A percentile compares a stretch with the other conserved stretches of the same genome.
Evolutionary conservation across 306 rosid genomes (phyloP).

Genomic region (Begonia peltatifolia): DNA sequence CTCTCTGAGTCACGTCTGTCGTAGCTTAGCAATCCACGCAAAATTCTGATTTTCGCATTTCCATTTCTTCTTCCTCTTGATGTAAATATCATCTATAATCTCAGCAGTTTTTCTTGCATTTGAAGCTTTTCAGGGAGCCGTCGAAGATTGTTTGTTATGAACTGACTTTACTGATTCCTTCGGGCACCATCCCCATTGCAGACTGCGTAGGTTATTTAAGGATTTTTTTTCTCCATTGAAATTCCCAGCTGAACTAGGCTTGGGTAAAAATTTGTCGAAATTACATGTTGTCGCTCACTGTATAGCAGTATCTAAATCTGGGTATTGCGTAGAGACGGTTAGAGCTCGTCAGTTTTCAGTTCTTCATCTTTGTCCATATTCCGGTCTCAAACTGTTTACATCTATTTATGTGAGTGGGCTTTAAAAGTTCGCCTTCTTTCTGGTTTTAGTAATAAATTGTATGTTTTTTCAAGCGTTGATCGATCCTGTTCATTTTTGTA

Average conservation of each 20-base stretch:
- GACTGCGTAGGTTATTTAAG: neutral
- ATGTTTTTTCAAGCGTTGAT: slow-evolving; percentile 3
- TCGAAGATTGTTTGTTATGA: slow-evolving; percentile 5
- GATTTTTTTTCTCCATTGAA: neutral
- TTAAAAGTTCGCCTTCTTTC: no score
- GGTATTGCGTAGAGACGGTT: slow-evolving; percentile 27
- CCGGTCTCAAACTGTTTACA: neutral
- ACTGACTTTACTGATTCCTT: no score
- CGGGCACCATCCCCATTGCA: no score
- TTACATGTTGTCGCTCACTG: slow-evolving; percentile 10
- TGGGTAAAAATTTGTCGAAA: slow-evolving; percentile 40
- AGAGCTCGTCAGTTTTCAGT: slow-evolving; percentile 9
- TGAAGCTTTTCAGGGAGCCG: neutral
- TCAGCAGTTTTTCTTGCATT: neutral
- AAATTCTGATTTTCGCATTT: no score
- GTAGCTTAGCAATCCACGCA: no score
- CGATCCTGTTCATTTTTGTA: neutral
- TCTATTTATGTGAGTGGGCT: slow-evolving; percentile 13
- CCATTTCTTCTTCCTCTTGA: no score
- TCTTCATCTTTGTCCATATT: slow-evolving; percentile 18
- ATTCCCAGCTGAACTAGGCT: neutral
- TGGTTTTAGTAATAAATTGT: slow-evolving; percentile 5
- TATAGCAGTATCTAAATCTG: slow-evolving; percentile 29
- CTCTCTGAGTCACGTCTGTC: no score
- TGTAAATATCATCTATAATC: no score